Base-by-base conservation (phyloP, 2,329 filamentous ascomycete species). In the Grosmannia clavigera region DNA sequence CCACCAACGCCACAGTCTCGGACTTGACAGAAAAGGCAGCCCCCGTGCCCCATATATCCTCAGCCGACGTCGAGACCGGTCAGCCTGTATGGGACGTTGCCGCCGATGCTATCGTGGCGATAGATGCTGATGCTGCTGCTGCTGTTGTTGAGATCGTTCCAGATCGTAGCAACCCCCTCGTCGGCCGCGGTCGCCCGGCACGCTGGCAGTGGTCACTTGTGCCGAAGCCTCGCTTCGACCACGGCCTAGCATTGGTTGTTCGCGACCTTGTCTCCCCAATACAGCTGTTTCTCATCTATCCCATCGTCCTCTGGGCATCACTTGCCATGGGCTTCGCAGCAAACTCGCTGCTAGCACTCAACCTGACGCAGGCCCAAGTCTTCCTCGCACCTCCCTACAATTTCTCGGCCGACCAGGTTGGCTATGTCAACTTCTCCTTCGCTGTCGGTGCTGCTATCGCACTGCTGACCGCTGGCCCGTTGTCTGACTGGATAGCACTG, bases 301-400 rank as follows among this genome's bases (percentile, higher is more conserved):
- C 70, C 25, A 71, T 71, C 62, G 67, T 70, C 10, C 59, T 66
- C 11, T 70, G 66, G 65, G 68, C 68, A 2, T 54, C 68, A 1
- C 58, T 68, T 10, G 56, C 65, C 12, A 68, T 70, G 66, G 67
- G 66, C 31, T 69, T 67, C 60, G 65, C 68, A 7, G 65, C 67
- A n/a, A 70, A 68, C 65, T 63, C 63, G 27, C 70, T 79, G 19
- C 73, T 81, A 4, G 73, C 75, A 58, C 76, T 77, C 64, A 79
- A 79, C 66, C 69, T 80, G n/a, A 78, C 75, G 11, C 74, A 80
- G 64, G 76, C 76, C 1, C 72, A 74, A 16, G 70, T 77, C 1
- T 74, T 81, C 60, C 70, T 65, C 7, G 70, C 72, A 2, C 73
- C 75, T 11, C 75, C 77, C 0, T 80, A 80, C 64, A 65, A 68